phyloP scores from a whole-genome alignment of 2,329 filamentous ascomycete species.

The Claviceps sorghi region DNA sequence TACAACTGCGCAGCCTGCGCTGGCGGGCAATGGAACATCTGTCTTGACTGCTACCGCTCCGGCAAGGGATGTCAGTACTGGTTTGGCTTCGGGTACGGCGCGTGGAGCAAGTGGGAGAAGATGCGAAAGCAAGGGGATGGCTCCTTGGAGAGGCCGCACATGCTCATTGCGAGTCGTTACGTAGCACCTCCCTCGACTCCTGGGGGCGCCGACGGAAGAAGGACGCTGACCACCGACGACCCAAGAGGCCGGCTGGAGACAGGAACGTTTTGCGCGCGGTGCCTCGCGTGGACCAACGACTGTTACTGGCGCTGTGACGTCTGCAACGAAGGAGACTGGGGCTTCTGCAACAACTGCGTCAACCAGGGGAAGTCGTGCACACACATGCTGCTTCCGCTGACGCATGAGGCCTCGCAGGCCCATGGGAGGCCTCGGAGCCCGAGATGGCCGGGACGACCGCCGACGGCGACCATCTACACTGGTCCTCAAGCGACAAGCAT shows the following conservation, averaged over 20 bases:
- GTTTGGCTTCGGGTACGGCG: constrained; percentile 72
- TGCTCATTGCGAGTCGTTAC: constrained; percentile 44
- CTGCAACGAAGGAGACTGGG: constrained; percentile 91
- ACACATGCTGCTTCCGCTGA: constrained; percentile 65
- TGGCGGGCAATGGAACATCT: constrained; percentile 62
- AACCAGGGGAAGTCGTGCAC: constrained; percentile 70
- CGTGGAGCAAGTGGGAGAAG: constrained; percentile 52
- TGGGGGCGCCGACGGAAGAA: constrained; percentile 39
- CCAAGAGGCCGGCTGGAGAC: constrained; percentile 54
- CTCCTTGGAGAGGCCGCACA: constrained; percentile 36
- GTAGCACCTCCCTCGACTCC: constrained; percentile 32
- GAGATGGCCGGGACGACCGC: constrained; percentile 28
- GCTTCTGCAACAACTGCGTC: constrained; percentile 79
- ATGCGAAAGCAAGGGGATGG: constrained; percentile 24
- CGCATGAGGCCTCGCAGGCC: constrained; percentile 35
- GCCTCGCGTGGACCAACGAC: constrained; percentile 57
- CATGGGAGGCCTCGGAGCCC: constrained; percentile 25
- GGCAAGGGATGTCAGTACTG: constrained; percentile 71
- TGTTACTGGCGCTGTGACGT: constrained; percentile 81
- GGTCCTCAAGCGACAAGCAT: constrained; percentile 31
- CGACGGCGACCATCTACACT: constrained; percentile 33
- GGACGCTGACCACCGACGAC: constrained; percentile 50
- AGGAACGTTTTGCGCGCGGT: constrained; percentile 74
- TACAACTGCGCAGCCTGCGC: constrained; percentile 66
- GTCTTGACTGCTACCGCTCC: constrained; percentile 62